Evolutionary conservation across 2,329 filamentous ascomycete species (phyloP), one percentile per base, ranked within the genome.

Genomic region (Bipolaris gigantea): DNA sequence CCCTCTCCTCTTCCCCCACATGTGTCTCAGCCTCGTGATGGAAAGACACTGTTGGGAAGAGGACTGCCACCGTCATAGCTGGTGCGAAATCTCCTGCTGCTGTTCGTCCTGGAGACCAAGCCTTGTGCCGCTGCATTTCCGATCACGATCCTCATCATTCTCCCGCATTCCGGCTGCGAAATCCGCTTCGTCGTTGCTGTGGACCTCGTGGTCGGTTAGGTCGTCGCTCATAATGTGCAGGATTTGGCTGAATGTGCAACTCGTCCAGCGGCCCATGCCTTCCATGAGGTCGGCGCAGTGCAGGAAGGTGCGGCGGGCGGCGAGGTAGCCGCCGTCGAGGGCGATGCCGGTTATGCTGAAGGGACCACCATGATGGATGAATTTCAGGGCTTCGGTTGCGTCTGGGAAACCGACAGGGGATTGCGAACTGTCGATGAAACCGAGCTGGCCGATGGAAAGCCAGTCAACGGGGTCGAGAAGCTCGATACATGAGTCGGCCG

Each of bases 181-280:
- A 9, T 48, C 47, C 1, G 23, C 46, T 21, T 49, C 58, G 48
- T 60, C 60, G 16, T 53, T 52, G 11, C 34, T 52, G 18, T 36
- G 45, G 1, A 48, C 50, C 13, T 71, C 69, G 35, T 64, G 59
- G 50, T 78, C 76, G 21, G 76, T 75, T 38, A 78, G 59, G 53
- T 76, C 75, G 69, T 83, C 80, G 61, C 80, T 81, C 81, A 83
- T 82, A 25, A 82, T 82, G 58, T 81, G 78, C 44, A 83, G 63
- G 46, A 83, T 79, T 59, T 81, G 76, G 3, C 76, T 79, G 59
- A 81, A 80, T 2, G 79, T 80, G 50, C 76, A 72, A 39, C 78
- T 76, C 57, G 78, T 80, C 79, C 80, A 81, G 33, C 79, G 76
- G 13, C 79, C 80, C 46, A 81, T 78, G 36, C 81, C 80, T 51